Percentiles rank a stretch among this genome's conserved stretches.
These are phyloP conservation scores for Hypericum perforatum DNA, from an alignment of 345 rosid species.

Conservation along the genomic window DNA sequence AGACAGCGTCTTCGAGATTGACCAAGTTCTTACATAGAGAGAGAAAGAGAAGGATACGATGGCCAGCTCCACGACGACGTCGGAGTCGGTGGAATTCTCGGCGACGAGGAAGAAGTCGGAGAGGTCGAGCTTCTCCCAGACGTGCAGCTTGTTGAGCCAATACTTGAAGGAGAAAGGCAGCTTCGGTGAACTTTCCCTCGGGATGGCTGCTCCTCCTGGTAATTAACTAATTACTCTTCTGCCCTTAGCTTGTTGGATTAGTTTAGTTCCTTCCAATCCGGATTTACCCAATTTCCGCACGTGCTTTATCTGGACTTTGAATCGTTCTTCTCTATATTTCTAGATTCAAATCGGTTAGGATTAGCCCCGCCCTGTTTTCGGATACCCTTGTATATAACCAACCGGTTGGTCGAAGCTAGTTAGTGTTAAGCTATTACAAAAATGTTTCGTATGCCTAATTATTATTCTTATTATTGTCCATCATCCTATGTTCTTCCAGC, in stretches of 20 bases:
- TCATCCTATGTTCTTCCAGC: slow-evolving; percentile 23
- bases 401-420: too few species aligned
- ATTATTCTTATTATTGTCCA: neutral
- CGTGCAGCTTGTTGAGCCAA: slow-evolving; percentile 60
- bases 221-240: neutral
- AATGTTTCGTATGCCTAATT: neutral
- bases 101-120: slow-evolving; percentile 21
- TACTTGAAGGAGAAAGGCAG: slow-evolving; percentile 65
- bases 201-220: slow-evolving; percentile 37
- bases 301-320: too few species aligned
- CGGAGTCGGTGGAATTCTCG: slow-evolving; percentile 31
- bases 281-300: too few species aligned
- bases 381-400: too few species aligned
- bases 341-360: too few species aligned
- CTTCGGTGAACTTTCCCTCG: slow-evolving; percentile 64
- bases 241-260: too few species aligned
- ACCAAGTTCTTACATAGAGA: too few species aligned
- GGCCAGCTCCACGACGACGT: slow-evolving; percentile 23
- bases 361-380: too few species aligned
- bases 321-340: too few species aligned
- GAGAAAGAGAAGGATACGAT: too few species aligned
- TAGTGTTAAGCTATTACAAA: too few species aligned
- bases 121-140: slow-evolving; percentile 51
- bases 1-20: too few species aligned
- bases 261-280: neutral